Conservation (phyloP, 2,329 filamentous ascomycete genomes). For the Pyrenophora tritici-repentis region DNA sequence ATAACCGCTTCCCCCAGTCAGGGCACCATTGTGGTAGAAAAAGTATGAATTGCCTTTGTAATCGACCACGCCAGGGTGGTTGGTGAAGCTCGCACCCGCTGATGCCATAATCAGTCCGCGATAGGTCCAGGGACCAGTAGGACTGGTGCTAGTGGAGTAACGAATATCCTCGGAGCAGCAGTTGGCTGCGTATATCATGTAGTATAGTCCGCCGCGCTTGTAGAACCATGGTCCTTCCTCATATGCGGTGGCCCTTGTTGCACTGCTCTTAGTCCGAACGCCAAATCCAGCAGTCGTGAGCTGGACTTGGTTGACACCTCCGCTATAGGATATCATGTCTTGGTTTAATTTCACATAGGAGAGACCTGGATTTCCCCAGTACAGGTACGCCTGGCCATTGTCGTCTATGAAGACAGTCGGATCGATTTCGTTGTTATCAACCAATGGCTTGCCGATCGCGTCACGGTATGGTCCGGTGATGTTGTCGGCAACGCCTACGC, state of each 20-base stretch:
- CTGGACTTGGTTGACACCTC: conserved; percentile 11
- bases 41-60: conserved; percentile 22
- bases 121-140: conserved; percentile 24
- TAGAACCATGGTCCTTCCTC: conserved; percentile 26
- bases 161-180: conserved; percentile 26
- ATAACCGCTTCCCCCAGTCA: conserved; percentile 24
- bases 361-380: conserved; percentile 23
- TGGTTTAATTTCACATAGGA: conserved; percentile 20
- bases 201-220: conserved; percentile 18
- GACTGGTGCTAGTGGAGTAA: conserved; percentile 21
- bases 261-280: conserved; percentile 6
- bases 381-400: conserved; percentile 23
- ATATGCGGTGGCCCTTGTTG: conserved; percentile 9
- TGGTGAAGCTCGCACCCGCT: conserved; percentile 21
- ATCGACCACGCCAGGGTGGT: conserved; percentile 21
- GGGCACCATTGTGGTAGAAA: conserved; percentile 26
- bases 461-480: conserved; percentile 21
- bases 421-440: conserved; percentile 22
- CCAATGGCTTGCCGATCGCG: conserved; percentile 20
- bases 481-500: conserved; percentile 18
- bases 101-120: conserved; percentile 22
- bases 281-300: conserved; percentile 20
- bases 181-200: conserved; percentile 24
- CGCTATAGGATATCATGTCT: conserved; percentile 22
- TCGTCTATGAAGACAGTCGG: conserved; percentile 24